Percentiles rank a stretch among this genome's conserved stretches.
These are phyloP conservation scores for Hanseniaspora meyeri DNA, from an alignment of 805 yeast genomes.

Conservation along the genomic window DNA sequence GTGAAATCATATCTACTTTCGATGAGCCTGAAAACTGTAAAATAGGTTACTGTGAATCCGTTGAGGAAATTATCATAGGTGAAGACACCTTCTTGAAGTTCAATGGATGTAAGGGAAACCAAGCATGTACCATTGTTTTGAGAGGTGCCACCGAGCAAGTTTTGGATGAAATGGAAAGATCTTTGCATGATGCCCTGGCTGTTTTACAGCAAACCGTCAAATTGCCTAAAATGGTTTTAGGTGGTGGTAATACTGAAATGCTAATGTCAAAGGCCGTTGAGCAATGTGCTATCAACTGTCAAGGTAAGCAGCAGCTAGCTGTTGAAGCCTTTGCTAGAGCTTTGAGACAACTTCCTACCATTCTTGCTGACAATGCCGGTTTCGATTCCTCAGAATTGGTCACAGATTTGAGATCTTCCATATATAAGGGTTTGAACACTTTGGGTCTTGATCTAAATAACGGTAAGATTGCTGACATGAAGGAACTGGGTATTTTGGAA, in stretches of 20 bases:
- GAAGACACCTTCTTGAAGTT: slow-evolving; percentile 83
- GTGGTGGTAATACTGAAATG: slow-evolving; percentile 94
- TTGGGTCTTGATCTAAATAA: slow-evolving; percentile 79
- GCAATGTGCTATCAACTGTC: slow-evolving; percentile 77
- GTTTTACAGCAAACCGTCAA: slow-evolving; percentile 89
- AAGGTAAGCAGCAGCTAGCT: slow-evolving; percentile 88
- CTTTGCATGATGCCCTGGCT: slow-evolving; percentile 90
- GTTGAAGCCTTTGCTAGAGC: slow-evolving; percentile 91
- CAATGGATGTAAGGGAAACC: slow-evolving; percentile 90
- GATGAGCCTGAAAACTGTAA: slow-evolving; percentile 80
- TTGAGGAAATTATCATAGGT: slow-evolving; percentile 88
- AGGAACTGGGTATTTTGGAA: slow-evolving; percentile 86
- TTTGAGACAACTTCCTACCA: slow-evolving; percentile 85
- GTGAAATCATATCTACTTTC: slow-evolving; percentile 93
- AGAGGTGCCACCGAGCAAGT: slow-evolving; percentile 97
- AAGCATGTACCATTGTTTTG: slow-evolving; percentile 89
- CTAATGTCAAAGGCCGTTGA: slow-evolving; percentile 95
- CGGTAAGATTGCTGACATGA: slow-evolving; percentile 86
- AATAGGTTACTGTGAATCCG: slow-evolving; percentile 75
- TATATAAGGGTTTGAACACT: slow-evolving; percentile 83
- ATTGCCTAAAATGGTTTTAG: slow-evolving; percentile 82
- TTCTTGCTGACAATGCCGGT: slow-evolving; percentile 94
- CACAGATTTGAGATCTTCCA: slow-evolving; percentile 68
- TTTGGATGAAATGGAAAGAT: slow-evolving; percentile 91
- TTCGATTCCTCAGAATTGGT: slow-evolving; percentile 87